These are phyloP conservation scores for Phoma sp. DNA, from an alignment of 2,329 filamentous ascomycete genomes.

Conservation along the genomic window DNA sequence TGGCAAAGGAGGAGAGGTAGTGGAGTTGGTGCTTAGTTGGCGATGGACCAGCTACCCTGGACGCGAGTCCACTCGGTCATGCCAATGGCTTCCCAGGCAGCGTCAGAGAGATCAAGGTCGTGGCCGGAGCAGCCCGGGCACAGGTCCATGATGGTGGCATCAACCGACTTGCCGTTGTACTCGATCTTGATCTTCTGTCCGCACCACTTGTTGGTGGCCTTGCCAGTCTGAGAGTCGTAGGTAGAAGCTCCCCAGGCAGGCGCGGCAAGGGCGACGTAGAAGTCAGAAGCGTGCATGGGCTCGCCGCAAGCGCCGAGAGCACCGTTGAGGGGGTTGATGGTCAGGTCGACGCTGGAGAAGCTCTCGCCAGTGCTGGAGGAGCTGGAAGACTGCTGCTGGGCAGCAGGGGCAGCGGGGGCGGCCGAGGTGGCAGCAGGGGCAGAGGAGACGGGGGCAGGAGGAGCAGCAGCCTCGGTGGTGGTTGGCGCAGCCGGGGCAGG, in stretches of 20 bases:
- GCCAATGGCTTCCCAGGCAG: constrained; percentile 40
- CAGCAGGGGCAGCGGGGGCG: constrained; percentile 7
- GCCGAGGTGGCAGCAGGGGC: constrained; percentile 8
- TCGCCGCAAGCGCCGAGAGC: constrained; percentile 42
- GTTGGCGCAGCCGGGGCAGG: constrained; percentile 12
- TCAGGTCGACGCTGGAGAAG: constrained; percentile 35
- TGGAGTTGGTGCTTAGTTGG: constrained; percentile 26
- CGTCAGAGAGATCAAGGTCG: constrained; percentile 42
- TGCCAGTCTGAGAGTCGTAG: constrained; percentile 41
- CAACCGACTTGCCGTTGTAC: constrained; percentile 38
- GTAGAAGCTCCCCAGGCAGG: constrained; percentile 38
- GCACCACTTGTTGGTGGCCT: constrained; percentile 45
- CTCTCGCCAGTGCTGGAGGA: constrained; percentile 12
- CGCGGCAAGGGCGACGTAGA: constrained; percentile 40
- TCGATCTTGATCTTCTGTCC: constrained; percentile 42
- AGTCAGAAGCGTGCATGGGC: constrained; percentile 29
- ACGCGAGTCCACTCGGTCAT: constrained; percentile 32
- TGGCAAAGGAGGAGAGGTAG: constrained; percentile 23
- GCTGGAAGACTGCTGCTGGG: not conserved
- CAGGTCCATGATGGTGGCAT: constrained; percentile 42
- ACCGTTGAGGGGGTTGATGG: constrained; percentile 44
- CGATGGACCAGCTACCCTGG: constrained; percentile 36
- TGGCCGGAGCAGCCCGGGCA: constrained; percentile 44
- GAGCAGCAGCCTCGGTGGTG: constrained; percentile 17
- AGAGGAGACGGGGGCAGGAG: constrained; percentile 10